Percentiles rank a stretch among this genome's conserved stretches.
These are phyloP conservation scores for Babesia bovis DNA, from an alignment of 169 alveolate species.

Conservation along the genomic window DNA sequence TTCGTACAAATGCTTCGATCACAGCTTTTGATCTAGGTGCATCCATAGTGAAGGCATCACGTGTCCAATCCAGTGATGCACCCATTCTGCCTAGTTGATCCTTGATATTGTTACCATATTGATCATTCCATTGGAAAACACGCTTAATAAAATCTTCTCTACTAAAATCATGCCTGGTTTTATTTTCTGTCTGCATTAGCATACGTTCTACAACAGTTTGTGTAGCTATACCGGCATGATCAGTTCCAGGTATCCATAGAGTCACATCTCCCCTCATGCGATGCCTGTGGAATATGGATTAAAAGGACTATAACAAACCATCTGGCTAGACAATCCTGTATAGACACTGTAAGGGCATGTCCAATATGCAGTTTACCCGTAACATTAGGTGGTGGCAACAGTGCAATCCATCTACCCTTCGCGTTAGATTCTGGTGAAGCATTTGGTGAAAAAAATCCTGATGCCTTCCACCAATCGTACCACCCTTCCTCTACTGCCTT, in stretches of 20 bases:
- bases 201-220: slow-evolving; percentile 97
- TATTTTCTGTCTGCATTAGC: slow-evolving; percentile 89
- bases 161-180: slow-evolving; percentile 94
- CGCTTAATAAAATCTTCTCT: slow-evolving; percentile 92
- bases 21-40: slow-evolving; percentile 91
- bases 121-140: slow-evolving; percentile 98
- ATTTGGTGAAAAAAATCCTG: slow-evolving; percentile 78
- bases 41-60: slow-evolving; percentile 97
- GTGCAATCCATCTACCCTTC: slow-evolving; percentile 76
- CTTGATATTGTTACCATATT: slow-evolving; percentile 91
- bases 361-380: slow-evolving; percentile 99
- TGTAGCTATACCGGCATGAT: slow-evolving; percentile 99
- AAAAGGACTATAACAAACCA: slow-evolving; percentile 67
- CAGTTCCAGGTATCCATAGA: slow-evolving; percentile 99
- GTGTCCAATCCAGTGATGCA: slow-evolving; percentile 96
- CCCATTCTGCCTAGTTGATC: slow-evolving; percentile 87
- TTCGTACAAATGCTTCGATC: slow-evolving; percentile 92
- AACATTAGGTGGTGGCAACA: slow-evolving; percentile 99
- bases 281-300: slow-evolving; percentile 68
- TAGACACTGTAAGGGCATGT: slow-evolving; percentile 97
- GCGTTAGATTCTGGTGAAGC: slow-evolving; percentile 69
- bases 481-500: slow-evolving; percentile 93
- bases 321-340: slow-evolving; percentile 96
- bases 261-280: slow-evolving; percentile 94
- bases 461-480: slow-evolving; percentile 94